Evolutionary conservation across 805 yeast species (phyloP).

Genomic region (Ogataea siamensis): DNA sequence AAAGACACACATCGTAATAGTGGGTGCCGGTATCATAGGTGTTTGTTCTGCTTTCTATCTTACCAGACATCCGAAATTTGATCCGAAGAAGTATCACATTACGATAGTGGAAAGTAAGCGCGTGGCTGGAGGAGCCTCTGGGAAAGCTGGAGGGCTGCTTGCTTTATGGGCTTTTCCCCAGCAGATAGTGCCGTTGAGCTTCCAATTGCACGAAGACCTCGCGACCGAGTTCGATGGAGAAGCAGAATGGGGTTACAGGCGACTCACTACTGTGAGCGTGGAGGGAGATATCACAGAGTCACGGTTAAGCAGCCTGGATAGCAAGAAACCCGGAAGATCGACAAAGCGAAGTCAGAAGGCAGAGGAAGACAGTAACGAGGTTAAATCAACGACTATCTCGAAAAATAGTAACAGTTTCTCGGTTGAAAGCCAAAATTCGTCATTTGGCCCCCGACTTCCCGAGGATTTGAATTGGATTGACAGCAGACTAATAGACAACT

Average conservation of each 20-base stretch:
- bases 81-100: constrained; percentile 70
- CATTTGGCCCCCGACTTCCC: constrained; percentile 43
- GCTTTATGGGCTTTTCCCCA: constrained; percentile 98
- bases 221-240: constrained; percentile 80
- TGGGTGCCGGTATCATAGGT: constrained; percentile 96
- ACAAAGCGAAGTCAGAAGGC: constrained; percentile 8
- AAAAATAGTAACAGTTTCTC: constrained; percentile 38
- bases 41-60: constrained; percentile 91
- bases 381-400: constrained; percentile 32
- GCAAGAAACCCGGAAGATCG: constrained; percentile 4
- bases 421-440: constrained; percentile 26
- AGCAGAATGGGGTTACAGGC: constrained; percentile 87
- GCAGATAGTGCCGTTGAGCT: constrained; percentile 86
- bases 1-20: constrained; percentile 76
- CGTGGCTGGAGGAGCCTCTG: constrained; percentile 96
- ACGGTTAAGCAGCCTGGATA: constrained; percentile 6
- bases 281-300: constrained; percentile 68
- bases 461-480: constrained; percentile 74
- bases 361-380: constrained; percentile 8
- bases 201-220: constrained; percentile 78
- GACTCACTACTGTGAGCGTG: constrained; percentile 79
- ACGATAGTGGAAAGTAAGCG: constrained; percentile 84
- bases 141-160: constrained; percentile 94
- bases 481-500: constrained; percentile 58
- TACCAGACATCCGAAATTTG: constrained; percentile 78